Evolutionary conservation across 1,284 basidiomycete species (phyloP).

Genomic region (Trichosporon coremiiforme): DNA sequence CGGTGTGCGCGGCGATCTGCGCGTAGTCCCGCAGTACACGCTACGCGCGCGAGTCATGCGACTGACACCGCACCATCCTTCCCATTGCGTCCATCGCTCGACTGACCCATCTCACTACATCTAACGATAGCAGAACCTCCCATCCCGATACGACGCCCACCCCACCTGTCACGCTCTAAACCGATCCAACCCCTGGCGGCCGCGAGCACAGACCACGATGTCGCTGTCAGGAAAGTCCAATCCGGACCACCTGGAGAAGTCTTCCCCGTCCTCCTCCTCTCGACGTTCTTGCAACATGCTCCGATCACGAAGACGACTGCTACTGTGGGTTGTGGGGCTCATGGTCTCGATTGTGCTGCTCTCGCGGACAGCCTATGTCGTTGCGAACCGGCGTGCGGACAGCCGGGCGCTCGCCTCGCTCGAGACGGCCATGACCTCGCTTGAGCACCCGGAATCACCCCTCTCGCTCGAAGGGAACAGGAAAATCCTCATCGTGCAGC

Average conservation of each 20-base stretch:
- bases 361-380: neutral
- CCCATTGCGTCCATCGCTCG: neutral
- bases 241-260: neutral
- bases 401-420: neutral
- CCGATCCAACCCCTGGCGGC: neutral
- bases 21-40: neutral
- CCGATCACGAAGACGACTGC: neutral
- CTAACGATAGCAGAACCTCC: neutral
- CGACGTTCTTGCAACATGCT: constrained; percentile 1
- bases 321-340: constrained; percentile 3
- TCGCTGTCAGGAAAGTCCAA: neutral
- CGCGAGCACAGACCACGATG: neutral
- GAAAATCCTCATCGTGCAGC: constrained; percentile 21
- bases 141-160: neutral
- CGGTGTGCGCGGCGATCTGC: neutral
- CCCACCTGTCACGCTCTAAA: neutral
- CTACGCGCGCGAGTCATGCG: neutral
- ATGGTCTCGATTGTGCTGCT: neutral
- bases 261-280: neutral
- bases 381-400: constrained; percentile 8
- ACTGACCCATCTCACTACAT: neutral
- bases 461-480: constrained; percentile 1
- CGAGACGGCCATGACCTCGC: neutral
- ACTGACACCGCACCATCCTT: neutral
- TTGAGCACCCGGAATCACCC: neutral